These are phyloP conservation scores for Tetraselmis chui DNA, from an alignment of 139 green algal species.

Conservation along the genomic window DNA sequence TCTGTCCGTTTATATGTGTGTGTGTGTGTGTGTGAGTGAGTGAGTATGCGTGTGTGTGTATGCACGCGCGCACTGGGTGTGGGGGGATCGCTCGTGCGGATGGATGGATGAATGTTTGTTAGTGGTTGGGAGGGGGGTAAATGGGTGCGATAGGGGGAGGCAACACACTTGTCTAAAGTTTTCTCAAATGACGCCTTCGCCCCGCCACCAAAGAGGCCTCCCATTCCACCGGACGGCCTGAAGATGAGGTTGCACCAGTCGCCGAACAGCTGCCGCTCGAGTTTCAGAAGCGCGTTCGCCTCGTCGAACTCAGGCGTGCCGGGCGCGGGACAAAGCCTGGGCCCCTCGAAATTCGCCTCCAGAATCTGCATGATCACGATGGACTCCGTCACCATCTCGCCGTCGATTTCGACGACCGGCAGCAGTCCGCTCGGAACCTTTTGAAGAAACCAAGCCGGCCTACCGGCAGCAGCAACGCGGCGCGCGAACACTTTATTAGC, in stretches of 20 bases:
- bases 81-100: too few species aligned
- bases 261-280: slow-evolving; percentile 74
- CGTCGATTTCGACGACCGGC: slow-evolving; percentile 86
- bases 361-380: slow-evolving; percentile 32
- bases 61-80: too few species aligned
- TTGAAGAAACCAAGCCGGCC: neutral
- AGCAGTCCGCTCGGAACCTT: slow-evolving; percentile 72
- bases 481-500: too few species aligned
- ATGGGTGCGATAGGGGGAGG: too few species aligned
- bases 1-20: too few species aligned
- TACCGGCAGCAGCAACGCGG: neutral
- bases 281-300: slow-evolving; percentile 58
- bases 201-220: neutral
- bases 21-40: too few species aligned
- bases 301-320: slow-evolving; percentile 52
- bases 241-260: slow-evolving; percentile 41
- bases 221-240: neutral
- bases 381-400: slow-evolving; percentile 64
- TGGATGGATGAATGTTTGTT: too few species aligned
- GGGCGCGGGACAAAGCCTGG: neutral
- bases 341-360: slow-evolving; percentile 16
- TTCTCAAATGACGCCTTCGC: slow-evolving; percentile 37
- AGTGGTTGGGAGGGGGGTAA: too few species aligned
- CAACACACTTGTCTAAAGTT: slow-evolving; percentile 39
- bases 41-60: too few species aligned